Evolutionary conservation across 228 moss, liverwort and hornwort genomes (phyloP), one percentile per base, ranked within the genome.

Genomic region (Sphagnum magellanicum): DNA sequence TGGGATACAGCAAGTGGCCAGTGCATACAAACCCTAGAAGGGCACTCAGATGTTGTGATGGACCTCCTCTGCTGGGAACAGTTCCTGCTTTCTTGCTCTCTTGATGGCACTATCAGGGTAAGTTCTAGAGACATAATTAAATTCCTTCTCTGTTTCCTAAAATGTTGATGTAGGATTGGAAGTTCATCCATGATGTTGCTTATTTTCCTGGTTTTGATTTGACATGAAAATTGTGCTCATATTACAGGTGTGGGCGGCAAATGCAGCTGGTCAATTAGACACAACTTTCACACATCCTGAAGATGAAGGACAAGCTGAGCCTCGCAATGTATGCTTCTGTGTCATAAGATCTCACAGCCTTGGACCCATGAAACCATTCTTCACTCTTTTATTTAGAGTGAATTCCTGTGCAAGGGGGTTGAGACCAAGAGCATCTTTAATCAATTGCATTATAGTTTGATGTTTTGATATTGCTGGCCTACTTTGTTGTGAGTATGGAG

Each of bases 1-100:
- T 98, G 98, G 98, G 92, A 93, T 71, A 64, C 90, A 14, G 70
- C 85, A 59, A 90, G 79, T 10, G 73, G 62, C 4, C 88, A 86
- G 74, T 98, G 91, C 77, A 76, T 89, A 52, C 98, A 98, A 78
- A 93, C 82, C 12, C 78, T 98, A 53, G 83, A 93, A 77, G 94
- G 88, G 61, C 93, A 98, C 69, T 68, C 88, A 13, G 84, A 86
- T 70, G 94, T 94, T 12, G 94, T 98, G 50, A 90, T 98, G 98
- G 90, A 91, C 63, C 87, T 98, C 61, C 79, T 98, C 46, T 80
- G 90, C 75, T 98, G 98, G 98, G 98, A 98, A 69, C 88, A 84
- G 60, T 98, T 93, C 70, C 72, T 98, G 63, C 82, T 98, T 49
- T 98, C 97, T 4, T 93, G 92, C 77, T 92, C 92, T 16, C 79